These are phyloP conservation scores for Drosera capensis DNA, from an alignment of 148 eudicot genomes.

Conservation along the genomic window DNA sequence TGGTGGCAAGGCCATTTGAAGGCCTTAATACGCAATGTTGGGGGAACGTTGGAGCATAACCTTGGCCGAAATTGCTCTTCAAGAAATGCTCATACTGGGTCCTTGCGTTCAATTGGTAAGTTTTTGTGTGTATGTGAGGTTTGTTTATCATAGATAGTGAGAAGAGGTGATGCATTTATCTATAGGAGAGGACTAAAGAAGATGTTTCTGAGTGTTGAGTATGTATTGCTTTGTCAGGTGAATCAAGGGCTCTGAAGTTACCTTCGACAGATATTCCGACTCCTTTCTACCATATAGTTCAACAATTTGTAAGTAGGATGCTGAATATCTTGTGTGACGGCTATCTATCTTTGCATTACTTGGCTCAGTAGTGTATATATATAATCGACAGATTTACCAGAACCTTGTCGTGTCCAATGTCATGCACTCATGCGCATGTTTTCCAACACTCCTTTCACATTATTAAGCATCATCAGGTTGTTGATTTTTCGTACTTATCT, in stretches of 20 bases:
- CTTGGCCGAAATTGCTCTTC: constrained; percentile 10
- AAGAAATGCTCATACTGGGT: constrained; percentile 9
- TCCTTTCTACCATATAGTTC: constrained; percentile 46
- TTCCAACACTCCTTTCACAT: too few relatives aligned
- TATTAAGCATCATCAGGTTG: too few relatives aligned
- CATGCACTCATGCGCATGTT: too few relatives aligned
- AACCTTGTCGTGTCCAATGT: too few relatives aligned
- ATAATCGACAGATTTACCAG: not conserved
- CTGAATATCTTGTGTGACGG: not conserved
- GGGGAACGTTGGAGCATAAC: constrained; percentile 37
- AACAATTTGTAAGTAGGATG: constrained; percentile 42
- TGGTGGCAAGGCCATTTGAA: constrained; percentile 63
- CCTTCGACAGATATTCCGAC: constrained; percentile 22
- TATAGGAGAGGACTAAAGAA: not conserved
- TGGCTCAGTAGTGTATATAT: not conserved
- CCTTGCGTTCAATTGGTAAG: constrained; percentile 3
- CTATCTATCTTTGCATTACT: not conserved
- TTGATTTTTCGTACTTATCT: too few relatives aligned
- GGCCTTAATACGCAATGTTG: constrained; percentile 26
- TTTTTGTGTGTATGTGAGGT: not conserved
- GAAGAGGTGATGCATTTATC: constrained; percentile 1
- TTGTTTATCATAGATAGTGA: not conserved
- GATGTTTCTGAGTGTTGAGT: not conserved
- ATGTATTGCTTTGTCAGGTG: constrained; percentile 26
- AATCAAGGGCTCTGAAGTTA: constrained; percentile 17